These are phyloP conservation scores for Sugiyamaella pinicola DNA, from an alignment of 1,139 yeast genomes.

Conservation along the genomic window DNA sequence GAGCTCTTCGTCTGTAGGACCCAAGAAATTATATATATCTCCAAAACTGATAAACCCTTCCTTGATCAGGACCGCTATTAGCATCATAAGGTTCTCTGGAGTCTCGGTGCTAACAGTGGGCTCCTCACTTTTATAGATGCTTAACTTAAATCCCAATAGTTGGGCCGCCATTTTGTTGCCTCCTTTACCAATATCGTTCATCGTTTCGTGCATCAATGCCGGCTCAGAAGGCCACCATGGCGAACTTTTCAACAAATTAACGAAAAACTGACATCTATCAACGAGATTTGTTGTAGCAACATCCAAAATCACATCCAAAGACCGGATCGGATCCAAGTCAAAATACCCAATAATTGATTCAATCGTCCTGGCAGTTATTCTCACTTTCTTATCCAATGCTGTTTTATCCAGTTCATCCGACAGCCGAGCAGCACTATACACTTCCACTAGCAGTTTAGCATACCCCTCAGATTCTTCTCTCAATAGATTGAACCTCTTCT, in stretches of 20 bases:
- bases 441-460: constrained; percentile 61
- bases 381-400: constrained; percentile 42
- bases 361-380: constrained; percentile 53
- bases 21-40: constrained; percentile 58
- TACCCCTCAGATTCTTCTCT: constrained; percentile 84
- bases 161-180: constrained; percentile 65
- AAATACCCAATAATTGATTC: constrained; percentile 73
- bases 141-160: constrained; percentile 59
- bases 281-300: constrained; percentile 52
- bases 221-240: constrained; percentile 66
- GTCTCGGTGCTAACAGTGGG: not conserved
- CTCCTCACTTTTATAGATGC: constrained; percentile 29
- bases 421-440: constrained; percentile 47
- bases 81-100: constrained; percentile 44
- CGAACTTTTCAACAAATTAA: constrained; percentile 54
- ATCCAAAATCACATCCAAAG: constrained; percentile 63
- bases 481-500: constrained; percentile 70
- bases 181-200: constrained; percentile 48
- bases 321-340: constrained; percentile 72
- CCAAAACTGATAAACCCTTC: constrained; percentile 70
- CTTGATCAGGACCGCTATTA: constrained; percentile 61
- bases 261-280: constrained; percentile 49
- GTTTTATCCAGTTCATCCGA: not conserved
- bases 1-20: constrained; percentile 51
- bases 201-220: constrained; percentile 41